Evolutionary conservation across 2,329 filamentous ascomycete genomes (phyloP), one percentile per base, ranked within the genome.

Genomic region (Penicillium sp.): DNA sequence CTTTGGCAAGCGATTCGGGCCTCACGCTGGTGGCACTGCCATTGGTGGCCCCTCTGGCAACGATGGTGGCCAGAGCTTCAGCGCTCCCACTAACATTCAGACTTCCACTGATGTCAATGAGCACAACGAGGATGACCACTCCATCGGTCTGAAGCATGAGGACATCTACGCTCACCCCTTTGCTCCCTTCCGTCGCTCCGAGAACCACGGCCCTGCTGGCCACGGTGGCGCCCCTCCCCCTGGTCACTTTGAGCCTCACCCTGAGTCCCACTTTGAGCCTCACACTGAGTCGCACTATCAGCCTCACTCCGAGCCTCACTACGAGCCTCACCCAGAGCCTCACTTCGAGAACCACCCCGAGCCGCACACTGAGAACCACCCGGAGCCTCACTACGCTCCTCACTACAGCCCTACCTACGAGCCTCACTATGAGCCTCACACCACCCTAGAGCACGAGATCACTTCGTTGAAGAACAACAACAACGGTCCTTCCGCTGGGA

Each of bases 41-140:
- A 57, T 70, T n/a, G 64, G 62, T 21, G 68, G 69, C 0, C 65
- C 65, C 4, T 59, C 61, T 8, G 68, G 64, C 3, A 29, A 69
- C 8, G 69, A 71, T 40, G 64, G 49, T 12, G 68, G 68, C 6
- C 65, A 69, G 56, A 49, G 52, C 17, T 67, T 66, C 51, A 58
- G 59, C 31, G 41, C 53, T 31, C 59, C 65, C 2, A 58, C 60
- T 50, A 62, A 40, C n/a, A 42, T 61, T 6, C 19, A 64, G 23
- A 58, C 55, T 15, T 23, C 56, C 23, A 62, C 62, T 10, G 41
- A 25, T 10, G 35, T 67, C n/a, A 47, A 60, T 33, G 63, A 67
- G 51, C 10, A 48, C 15, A 54, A 63, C 23, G 21, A 62, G 25
- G 63, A 68, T 46, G 57, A 63, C 43, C 63, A 68, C 51, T 60